Base-by-base conservation (phyloP, 768 basidiomycete genomes). In the Postia placenta region DNA sequence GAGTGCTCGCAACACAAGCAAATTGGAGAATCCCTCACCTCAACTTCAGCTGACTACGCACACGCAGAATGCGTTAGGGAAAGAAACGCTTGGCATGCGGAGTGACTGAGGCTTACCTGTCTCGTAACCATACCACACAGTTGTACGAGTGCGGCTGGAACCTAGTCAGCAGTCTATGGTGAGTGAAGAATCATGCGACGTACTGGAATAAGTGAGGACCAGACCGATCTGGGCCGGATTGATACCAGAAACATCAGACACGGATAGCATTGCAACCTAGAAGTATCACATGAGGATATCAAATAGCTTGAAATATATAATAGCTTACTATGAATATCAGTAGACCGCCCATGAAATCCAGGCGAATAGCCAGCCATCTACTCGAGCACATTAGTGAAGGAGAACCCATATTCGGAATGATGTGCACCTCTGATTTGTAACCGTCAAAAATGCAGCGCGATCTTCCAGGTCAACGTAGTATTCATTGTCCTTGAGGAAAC, bases 381-480 rank as follows among this genome's bases (percentile, higher is more conserved):
- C 36, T 41, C 24, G n/a, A 37, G 14, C 36, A 26, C 25, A 40
- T 36, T 14, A 26, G 47, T 26, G 23, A 24, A 9, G 23, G 46
- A 25, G 4, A 11, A 12, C 38, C n/a, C 11, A n/a, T 35, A 9
- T 35, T 35, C 25, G 22, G 17, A 19, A 48, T 7, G 5, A 35
- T 12, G 42, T 50, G 12, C 60, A 78, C 69, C 83, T 72, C 65
- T 88, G 85, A 55, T 85, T 85, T 4, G 81, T 77, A 30, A 81
- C 74, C 0, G 80, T 81, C 22, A 87, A 62, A 51, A 78, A 76
- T 39, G 85, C 71, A 0, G 86, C 85, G 19, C 88, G 74, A 56
- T 87, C 80, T 65, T 91, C 85, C 14, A 87, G 71, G 60, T 90
- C 86, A 47, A 86, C 77, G 59, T 78, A 79, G 38, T 75, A 73